Evolutionary conservation across 371 early-diverging fungal genomes (phyloP).

Genomic region (Rhizopus arrhizus): DNA sequence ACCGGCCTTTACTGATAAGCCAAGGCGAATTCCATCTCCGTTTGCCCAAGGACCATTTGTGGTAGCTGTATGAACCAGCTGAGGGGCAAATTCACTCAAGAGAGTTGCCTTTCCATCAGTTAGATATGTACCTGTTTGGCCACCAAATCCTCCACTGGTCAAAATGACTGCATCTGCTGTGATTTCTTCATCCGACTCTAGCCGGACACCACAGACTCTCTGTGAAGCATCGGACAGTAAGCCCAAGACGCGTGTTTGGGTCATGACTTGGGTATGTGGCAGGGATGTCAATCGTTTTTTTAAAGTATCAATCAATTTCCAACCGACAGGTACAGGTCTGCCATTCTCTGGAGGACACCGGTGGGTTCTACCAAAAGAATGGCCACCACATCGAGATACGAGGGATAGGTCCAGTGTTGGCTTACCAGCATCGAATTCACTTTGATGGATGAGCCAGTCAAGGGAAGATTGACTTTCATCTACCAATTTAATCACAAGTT

Average conservation of each 20-base stretch:
- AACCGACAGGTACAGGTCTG: conserved; percentile 68
- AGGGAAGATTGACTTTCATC: conserved; percentile 69
- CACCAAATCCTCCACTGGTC: conserved; percentile 42
- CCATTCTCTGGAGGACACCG: conserved; percentile 59
- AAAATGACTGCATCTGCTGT: conserved; percentile 33
- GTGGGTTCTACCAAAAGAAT: conserved; percentile 72
- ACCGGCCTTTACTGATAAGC: conserved; percentile 61
- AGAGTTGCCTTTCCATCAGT: conserved; percentile 32
- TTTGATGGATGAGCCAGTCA: conserved; percentile 70
- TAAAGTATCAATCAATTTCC: conserved; percentile 61
- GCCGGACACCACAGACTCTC: conserved; percentile 25
- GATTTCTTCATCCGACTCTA: conserved; percentile 30
- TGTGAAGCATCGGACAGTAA: conserved; percentile 3
- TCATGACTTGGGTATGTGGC: conserved; percentile 50
- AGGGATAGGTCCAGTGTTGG: conserved; percentile 56
- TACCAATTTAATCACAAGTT: conserved; percentile 64
- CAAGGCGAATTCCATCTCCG: conserved; percentile 81
- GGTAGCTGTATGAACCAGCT: conserved; percentile 67
- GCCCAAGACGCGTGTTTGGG: conserved; percentile 38
- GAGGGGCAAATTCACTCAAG: conserved; percentile 61
- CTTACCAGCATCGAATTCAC: conserved; percentile 37
- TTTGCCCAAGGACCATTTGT: conserved; percentile 86
- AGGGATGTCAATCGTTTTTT: conserved; percentile 30
- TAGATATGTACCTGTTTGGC: conserved; percentile 28
- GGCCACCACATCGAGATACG: conserved; percentile 80